Percentiles rank a stretch among this genome's conserved stretches.
phyloP scores from a whole-genome alignment of 2,329 filamentous ascomycete species.

The Paraphaeosphaeria minitans region DNA sequence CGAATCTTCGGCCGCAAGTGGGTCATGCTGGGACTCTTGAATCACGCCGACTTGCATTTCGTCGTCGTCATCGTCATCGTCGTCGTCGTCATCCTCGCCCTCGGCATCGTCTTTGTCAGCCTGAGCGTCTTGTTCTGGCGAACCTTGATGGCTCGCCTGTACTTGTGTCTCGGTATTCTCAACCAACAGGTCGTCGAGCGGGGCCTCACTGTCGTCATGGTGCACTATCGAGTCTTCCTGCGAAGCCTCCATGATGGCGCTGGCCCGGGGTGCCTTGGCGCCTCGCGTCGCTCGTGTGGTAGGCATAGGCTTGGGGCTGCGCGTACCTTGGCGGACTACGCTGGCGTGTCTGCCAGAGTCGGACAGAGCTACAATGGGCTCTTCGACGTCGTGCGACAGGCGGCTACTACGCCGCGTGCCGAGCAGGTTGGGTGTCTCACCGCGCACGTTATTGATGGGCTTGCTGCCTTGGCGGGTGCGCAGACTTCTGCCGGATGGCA shows the following conservation, averaged over 20 bases:
- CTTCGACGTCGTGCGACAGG: constrained; percentile 61
- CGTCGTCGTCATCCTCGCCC: constrained; percentile 34
- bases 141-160: constrained; percentile 38
- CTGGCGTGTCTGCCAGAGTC: constrained; percentile 64
- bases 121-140: constrained; percentile 40
- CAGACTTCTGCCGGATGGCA: constrained; percentile 28
- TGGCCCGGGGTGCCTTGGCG: constrained; percentile 55
- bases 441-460: constrained; percentile 35
- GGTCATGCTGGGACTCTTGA: constrained; percentile 49
- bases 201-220: constrained; percentile 37
- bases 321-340: constrained; percentile 59
- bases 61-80: too few species aligned
- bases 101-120: constrained; percentile 36
- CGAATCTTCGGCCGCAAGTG: constrained; percentile 49
- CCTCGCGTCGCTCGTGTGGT: constrained; percentile 49
- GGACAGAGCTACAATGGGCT: constrained; percentile 62
- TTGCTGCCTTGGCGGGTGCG: constrained; percentile 51
- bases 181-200: constrained; percentile 40
- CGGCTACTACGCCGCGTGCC: constrained; percentile 62
- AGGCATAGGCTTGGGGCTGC: constrained; percentile 55
- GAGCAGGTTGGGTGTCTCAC: constrained; percentile 44
- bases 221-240: constrained; percentile 53
- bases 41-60: constrained; percentile 46
- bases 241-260: constrained; percentile 59
- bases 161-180: constrained; percentile 44